These are phyloP conservation scores for Puccinia polysora DNA, from an alignment of 1,284 basidiomycete species.

Conservation along the genomic window DNA sequence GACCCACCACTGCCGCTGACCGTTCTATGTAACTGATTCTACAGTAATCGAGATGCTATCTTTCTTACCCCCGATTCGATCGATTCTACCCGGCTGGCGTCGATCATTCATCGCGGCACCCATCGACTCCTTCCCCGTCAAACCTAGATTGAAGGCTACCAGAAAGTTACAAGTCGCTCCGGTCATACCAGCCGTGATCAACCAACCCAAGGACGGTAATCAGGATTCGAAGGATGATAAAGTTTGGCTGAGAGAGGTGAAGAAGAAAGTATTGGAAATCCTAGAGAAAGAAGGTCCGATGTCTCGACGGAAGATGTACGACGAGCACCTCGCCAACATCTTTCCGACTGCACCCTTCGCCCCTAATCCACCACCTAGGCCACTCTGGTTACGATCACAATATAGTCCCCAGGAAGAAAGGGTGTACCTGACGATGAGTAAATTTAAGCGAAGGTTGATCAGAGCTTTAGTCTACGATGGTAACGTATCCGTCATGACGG, in stretches of 20 bases:
- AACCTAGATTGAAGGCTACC: no score
- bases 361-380: constrained; percentile 35
- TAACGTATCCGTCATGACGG: background rate
- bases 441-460: constrained; percentile 5
- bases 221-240: constrained; percentile 18
- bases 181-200: no score
- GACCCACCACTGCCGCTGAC: no score
- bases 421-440: constrained; percentile 21
- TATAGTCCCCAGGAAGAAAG: constrained; percentile 12
- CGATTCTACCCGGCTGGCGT: no score
- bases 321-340: constrained; percentile 23
- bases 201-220: constrained; percentile 24
- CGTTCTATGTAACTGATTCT: no score
- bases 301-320: constrained; percentile 33
- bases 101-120: no score
- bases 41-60: no score
- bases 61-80: no score
- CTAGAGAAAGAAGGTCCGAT: constrained; percentile 37
- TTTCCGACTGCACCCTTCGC: constrained; percentile 26
- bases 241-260: constrained; percentile 15
- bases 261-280: constrained; percentile 29
- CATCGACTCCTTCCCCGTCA: no score
- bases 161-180: no score
- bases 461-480: background rate
- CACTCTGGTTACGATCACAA: constrained; percentile 25